These are phyloP conservation scores for Neolentinus lepideus DNA, from an alignment of 1,284 basidiomycete species.

Conservation along the genomic window DNA sequence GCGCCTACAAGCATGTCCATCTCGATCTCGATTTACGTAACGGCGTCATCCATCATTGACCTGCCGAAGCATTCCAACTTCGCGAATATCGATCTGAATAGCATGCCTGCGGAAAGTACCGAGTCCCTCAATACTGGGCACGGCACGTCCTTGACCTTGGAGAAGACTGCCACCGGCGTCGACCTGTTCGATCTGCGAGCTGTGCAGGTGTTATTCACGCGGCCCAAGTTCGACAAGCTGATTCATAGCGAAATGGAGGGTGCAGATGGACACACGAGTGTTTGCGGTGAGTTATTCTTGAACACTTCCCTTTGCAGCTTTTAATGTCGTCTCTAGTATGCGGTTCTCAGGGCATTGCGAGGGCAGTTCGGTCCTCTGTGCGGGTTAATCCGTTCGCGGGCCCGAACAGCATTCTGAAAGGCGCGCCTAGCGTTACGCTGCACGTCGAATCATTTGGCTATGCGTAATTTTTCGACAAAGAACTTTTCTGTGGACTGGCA, in stretches of 20 bases:
- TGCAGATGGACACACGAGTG: neutral
- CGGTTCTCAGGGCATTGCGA: neutral
- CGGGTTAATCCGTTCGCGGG: neutral
- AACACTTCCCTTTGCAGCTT: too few species aligned
- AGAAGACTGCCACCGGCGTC: neutral
- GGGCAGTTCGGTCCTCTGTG: neutral
- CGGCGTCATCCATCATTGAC: neutral
- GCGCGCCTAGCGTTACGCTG: neutral
- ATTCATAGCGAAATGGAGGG: neutral
- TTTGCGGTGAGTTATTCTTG: neutral
- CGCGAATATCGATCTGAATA: neutral
- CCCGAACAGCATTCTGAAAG: neutral
- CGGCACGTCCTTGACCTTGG: neutral
- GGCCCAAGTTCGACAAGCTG: neutral
- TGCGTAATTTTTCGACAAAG: neutral
- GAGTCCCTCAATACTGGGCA: neutral
- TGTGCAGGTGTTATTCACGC: neutral
- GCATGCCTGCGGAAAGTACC: neutral
- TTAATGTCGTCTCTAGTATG: neutral
- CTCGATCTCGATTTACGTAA: neutral
- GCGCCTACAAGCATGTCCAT: neutral
- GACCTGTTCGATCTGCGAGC: neutral
- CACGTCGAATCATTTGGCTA: constrained; percentile 1
- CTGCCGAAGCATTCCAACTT: neutral
- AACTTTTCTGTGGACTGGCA: too few species aligned